A percentile compares a stretch with the other conserved stretches of the same genome.
Evolutionary conservation across 202 grass and related monocot species (phyloP).

Genomic region (Carex arenaria): DNA sequence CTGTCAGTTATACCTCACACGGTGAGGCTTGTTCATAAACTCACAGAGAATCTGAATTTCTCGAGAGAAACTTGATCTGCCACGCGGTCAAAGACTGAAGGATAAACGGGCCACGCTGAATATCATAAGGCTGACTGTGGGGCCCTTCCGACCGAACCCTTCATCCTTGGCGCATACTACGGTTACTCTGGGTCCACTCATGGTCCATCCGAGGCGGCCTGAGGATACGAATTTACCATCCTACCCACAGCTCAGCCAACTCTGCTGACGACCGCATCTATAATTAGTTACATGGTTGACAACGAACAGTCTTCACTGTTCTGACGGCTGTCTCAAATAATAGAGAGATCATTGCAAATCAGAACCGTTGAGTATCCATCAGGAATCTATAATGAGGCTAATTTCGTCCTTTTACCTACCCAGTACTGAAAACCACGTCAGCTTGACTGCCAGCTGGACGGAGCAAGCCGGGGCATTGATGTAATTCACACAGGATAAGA

Average conservation of each 20-base stretch:
- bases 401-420: not conserved
- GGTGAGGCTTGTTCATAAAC: not conserved
- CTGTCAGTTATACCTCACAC: not conserved
- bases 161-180: not conserved
- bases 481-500: constrained; percentile 10
- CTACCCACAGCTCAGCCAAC: not conserved
- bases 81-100: not conserved
- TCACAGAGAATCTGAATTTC: not conserved
- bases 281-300: constrained; percentile 15
- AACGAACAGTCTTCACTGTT: not conserved
- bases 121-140: constrained; percentile 12
- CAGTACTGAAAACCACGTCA: not conserved
- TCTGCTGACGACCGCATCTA: constrained; percentile 5
- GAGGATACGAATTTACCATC: not conserved
- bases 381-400: not conserved
- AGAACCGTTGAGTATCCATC: not conserved
- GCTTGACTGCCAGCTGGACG: not conserved
- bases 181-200: not conserved
- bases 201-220: constrained; percentile 4
- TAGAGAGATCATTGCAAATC: not conserved
- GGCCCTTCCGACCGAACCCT: constrained; percentile 4
- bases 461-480: not conserved
- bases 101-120: not conserved
- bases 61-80: not conserved
- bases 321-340: not conserved